These are phyloP conservation scores for Candida tetrigidarum DNA, from an alignment of 1,139 yeast genomes.

Conservation along the genomic window DNA sequence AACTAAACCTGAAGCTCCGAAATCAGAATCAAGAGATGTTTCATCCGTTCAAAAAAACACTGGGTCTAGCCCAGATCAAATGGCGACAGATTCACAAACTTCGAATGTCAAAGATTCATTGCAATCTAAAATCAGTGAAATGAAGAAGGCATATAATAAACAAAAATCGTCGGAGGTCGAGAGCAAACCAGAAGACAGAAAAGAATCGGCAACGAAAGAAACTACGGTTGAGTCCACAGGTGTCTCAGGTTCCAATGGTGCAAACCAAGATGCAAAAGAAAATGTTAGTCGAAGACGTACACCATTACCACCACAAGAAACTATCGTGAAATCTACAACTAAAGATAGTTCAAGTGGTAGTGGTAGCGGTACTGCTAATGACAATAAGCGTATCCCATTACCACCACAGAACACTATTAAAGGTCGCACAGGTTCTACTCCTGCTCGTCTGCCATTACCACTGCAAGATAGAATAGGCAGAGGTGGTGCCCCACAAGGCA, in stretches of 20 bases:
- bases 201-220: too few relatives aligned
- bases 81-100: not conserved
- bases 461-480: conserved; percentile 4
- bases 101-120: not conserved
- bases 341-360: conserved; percentile 1
- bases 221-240: too few relatives aligned
- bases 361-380: too few relatives aligned
- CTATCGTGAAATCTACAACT: not conserved
- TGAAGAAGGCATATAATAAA: conserved; percentile 4
- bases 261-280: not conserved
- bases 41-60: too few relatives aligned
- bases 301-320: conserved; percentile 7
- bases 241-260: not conserved
- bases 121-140: not conserved
- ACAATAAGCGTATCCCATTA: conserved; percentile 12
- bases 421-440: not conserved
- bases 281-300: not conserved
- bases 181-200: not conserved
- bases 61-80: too few relatives aligned
- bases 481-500: not conserved
- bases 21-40: not conserved
- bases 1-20: not conserved
- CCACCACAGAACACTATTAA: conserved; percentile 10
- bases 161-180: not conserved
- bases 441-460: conserved; percentile 10